phyloP scores from a whole-genome alignment of 2,329 filamentous ascomycete genomes.

The Exophiala xenobiotica region DNA sequence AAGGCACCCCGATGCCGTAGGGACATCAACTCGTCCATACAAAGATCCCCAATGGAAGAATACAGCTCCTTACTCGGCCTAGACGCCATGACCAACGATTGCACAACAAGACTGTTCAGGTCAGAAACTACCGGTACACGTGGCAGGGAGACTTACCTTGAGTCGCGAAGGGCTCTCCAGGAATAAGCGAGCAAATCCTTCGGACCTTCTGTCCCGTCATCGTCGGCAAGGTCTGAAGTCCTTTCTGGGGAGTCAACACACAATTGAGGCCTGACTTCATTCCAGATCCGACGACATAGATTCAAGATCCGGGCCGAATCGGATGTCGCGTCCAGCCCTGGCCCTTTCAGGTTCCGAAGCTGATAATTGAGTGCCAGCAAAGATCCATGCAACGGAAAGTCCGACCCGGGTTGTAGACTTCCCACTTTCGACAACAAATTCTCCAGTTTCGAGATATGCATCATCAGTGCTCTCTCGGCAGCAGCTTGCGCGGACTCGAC shows the following conservation, averaged over 20 bases:
- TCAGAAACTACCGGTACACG: constrained; percentile 26
- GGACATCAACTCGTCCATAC: constrained; percentile 78
- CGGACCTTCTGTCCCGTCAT: constrained; percentile 72
- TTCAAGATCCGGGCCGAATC: constrained; percentile 52
- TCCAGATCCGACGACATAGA: constrained; percentile 72
- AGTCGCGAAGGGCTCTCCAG: constrained; percentile 92
- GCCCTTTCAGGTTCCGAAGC: constrained; percentile 10
- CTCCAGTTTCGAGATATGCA: constrained; percentile 3
- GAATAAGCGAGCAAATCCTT: constrained; percentile 93
- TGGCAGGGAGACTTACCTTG: constrained; percentile 61
- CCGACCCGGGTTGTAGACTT: constrained; percentile 14
- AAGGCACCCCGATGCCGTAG: constrained; percentile 90
- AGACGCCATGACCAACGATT: constrained; percentile 53
- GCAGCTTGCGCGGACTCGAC: not conserved
- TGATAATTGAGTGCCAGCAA: constrained; percentile 22
- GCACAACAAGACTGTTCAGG: constrained; percentile 65
- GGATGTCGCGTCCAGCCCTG: constrained; percentile 10
- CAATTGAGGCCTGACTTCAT: constrained; percentile 69
- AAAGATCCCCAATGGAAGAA: constrained; percentile 66
- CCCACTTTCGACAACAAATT: not conserved
- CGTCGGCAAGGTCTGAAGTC: constrained; percentile 58
- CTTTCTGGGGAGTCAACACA: constrained; percentile 96
- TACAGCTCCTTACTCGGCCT: constrained; percentile 58
- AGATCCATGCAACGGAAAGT: constrained; percentile 25
- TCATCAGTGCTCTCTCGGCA: not conserved